phyloP scores from a whole-genome alignment of 768 basidiomycete genomes.

The Mycena rosella region DNA sequence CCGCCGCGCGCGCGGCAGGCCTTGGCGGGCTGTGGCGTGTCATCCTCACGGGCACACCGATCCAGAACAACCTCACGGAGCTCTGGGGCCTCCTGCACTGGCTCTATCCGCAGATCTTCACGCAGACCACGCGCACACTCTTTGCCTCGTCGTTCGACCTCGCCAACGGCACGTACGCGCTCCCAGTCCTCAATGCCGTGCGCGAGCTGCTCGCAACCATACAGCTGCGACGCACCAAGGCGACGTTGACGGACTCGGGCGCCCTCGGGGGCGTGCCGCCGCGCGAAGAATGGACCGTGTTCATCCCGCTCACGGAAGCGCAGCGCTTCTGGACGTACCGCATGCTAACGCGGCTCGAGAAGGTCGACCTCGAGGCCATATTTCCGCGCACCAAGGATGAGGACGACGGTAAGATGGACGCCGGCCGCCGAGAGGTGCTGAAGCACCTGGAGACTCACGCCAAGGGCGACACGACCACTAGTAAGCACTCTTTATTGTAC shows the following conservation, averaged over 20 bases:
- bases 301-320: conserved; percentile 68
- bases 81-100: conserved; percentile 69
- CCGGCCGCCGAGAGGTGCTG: conserved; percentile 56
- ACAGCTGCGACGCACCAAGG: conserved; percentile 75
- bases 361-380: conserved; percentile 60
- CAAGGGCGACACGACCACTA: conserved; percentile 43
- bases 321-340: conserved; percentile 75
- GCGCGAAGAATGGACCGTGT: conserved; percentile 67
- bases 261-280: conserved; percentile 59
- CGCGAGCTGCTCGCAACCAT: conserved; percentile 62
- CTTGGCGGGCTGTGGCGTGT: conserved; percentile 70
- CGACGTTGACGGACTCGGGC: conserved; percentile 47
- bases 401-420: conserved; percentile 45
- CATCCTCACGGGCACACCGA: conserved; percentile 80
- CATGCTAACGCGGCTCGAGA: conserved; percentile 65
- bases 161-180: conserved; percentile 62
- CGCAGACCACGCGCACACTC: conserved; percentile 55
- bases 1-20: conserved; percentile 66
- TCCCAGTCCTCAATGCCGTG: conserved; percentile 61
- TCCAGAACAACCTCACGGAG: conserved; percentile 75
- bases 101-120: conserved; percentile 69
- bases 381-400: conserved; percentile 50
- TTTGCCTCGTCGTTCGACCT: conserved; percentile 70
- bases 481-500: conserved; percentile 40
- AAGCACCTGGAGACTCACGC: conserved; percentile 54